Evolutionary conservation across 2,329 filamentous ascomycete species (phyloP), one percentile per base, ranked within the genome.

Genomic region (Exserohilum turcica): DNA sequence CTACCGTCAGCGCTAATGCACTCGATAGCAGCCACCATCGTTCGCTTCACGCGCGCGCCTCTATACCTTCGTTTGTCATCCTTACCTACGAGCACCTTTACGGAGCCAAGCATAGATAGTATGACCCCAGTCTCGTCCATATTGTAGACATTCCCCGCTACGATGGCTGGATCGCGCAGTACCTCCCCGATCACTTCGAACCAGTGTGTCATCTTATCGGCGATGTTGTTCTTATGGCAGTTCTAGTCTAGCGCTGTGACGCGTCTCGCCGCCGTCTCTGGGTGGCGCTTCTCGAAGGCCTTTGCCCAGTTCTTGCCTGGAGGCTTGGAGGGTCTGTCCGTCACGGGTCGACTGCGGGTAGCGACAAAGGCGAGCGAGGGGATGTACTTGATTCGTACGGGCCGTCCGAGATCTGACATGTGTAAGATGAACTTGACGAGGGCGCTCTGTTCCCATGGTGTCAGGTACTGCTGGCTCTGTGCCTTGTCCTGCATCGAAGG

Each of bases 361-460:
- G 60, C 32, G 43, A 35, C 40, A 46, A 57, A 58, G 29, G 59
- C 60, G 53, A 65, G 40, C 18, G 48, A 54, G 42, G 49, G 57
- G 50, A 64, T 52, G 43, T 57, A 55, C 47, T 65, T 63, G 0
- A 63, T 52, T 39, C 37, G 60, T 13, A 63, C 32, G 52, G 55
- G 54, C 13, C 54, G 38, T 19, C 63, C 60, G 40, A 62, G 37
- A 43, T 45, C 29, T 52, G 45, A 46, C 56, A 57, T 54, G 43
- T 52, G 56, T 52, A 64, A 27, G 5, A 42, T 33, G 64, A 28
- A 48, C 56, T 61, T 24, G 55, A 36, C 43, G 21, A 71, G 35
- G 27, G 64, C 67, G 43, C 69, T 61, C 62, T 69, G 67, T 60
- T 71, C 64, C 3, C 36, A 29, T n/a, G 18, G 31, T n/a, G 43